Conservation (phyloP, 176 grass and related monocot genomes). For the Carex cristatella region DNA sequence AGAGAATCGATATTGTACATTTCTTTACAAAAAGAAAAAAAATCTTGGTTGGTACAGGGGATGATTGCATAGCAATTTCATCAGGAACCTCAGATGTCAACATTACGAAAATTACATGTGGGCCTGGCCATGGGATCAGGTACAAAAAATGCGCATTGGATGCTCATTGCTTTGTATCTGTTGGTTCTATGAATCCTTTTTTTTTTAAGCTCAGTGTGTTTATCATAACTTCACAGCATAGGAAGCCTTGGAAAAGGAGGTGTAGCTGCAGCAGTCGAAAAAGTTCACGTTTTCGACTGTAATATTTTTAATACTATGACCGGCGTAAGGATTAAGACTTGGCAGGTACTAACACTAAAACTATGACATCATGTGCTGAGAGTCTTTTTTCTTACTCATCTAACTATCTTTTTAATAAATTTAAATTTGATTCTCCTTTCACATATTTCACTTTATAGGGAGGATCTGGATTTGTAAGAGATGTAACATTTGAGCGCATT, state of each 20-base stretch:
- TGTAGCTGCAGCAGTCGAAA: slow-evolving; percentile 18
- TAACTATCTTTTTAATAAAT: neutral
- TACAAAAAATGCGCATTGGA: neutral
- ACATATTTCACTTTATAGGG: slow-evolving; percentile 28
- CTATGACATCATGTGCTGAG: neutral
- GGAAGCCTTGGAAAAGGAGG: slow-evolving; percentile 49
- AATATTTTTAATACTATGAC: slow-evolving; percentile 36
- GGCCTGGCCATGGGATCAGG: slow-evolving; percentile 78
- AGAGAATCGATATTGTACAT: neutral
- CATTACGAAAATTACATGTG: slow-evolving; percentile 32
- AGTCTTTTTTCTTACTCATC: neutral
- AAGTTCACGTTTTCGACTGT: slow-evolving; percentile 36
- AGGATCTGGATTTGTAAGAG: slow-evolving; percentile 36
- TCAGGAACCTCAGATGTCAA: slow-evolving; percentile 27
- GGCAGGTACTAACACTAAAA: slow-evolving; percentile 38
- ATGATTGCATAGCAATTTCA: slow-evolving; percentile 62
- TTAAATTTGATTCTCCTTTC: slow-evolving; percentile 6
- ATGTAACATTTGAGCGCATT: slow-evolving; percentile 39
- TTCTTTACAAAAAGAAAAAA: neutral
- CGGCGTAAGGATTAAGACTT: slow-evolving; percentile 66
- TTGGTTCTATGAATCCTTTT: neutral
- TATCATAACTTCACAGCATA: slow-evolving; percentile 31
- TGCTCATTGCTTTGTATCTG: neutral
- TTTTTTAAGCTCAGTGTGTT: neutral
- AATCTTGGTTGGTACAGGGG: slow-evolving; percentile 28